These are phyloP conservation scores for Harringtonia aguacate DNA, from an alignment of 2,329 filamentous ascomycete genomes.

Conservation along the genomic window DNA sequence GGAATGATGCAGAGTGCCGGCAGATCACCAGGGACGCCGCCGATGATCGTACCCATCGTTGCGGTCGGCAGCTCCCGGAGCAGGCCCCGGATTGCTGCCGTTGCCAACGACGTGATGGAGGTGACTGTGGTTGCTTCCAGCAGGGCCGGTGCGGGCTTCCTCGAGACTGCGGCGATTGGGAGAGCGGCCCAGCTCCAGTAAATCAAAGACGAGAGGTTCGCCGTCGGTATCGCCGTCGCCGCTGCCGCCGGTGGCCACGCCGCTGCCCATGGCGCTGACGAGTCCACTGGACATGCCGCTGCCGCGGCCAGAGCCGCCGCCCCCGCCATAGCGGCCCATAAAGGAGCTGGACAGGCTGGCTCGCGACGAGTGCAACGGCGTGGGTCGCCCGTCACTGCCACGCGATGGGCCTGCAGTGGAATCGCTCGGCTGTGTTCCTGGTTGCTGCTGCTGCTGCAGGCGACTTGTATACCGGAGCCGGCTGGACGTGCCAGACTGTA, in stretches of 20 bases:
- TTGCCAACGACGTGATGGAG: neutral
- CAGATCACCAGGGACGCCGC: neutral
- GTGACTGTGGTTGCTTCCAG: neutral
- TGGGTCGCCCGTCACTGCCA: conserved; percentile 16
- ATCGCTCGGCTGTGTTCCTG: conserved; percentile 5
- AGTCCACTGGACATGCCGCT: conserved; percentile 38
- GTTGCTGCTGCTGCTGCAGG: conserved; percentile 1
- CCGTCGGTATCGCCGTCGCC: conserved; percentile 47
- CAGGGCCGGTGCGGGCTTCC: conserved; percentile 29
- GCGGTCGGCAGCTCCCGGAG: neutral
- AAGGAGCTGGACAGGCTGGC: conserved; percentile 33
- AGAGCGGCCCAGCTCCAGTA: conserved; percentile 57
- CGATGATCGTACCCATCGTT: neutral
- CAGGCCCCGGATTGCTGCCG: neutral
- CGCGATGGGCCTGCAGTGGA: neutral
- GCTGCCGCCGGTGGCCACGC: conserved; percentile 16
- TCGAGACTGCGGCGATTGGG: conserved; percentile 45
- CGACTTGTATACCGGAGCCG: conserved; percentile 11
- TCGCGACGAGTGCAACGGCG: conserved; percentile 32
- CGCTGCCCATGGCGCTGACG: neutral
- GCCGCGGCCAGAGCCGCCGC: conserved; percentile 31
- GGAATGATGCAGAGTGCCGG: neutral
- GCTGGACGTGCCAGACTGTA: too few species aligned
- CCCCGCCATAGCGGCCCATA: conserved; percentile 12
- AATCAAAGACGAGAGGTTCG: conserved; percentile 60